These are phyloP conservation scores for Mollisia scopiformis DNA, from an alignment of 2,329 filamentous ascomycete genomes.

Conservation along the genomic window DNA sequence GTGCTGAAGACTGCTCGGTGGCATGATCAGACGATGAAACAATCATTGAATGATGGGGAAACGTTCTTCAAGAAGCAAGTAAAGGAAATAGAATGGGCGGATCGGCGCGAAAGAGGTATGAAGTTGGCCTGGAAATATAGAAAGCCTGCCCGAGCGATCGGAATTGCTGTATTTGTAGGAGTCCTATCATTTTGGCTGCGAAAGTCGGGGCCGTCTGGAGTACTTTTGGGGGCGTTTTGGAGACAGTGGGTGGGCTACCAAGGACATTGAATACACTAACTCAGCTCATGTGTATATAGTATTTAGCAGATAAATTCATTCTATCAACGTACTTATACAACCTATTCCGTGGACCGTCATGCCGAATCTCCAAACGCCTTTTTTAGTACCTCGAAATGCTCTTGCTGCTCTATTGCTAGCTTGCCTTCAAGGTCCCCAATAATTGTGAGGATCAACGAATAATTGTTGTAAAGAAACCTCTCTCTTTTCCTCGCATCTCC, in stretches of 20 bases:
- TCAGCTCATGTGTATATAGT: not conserved
- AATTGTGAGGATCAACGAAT: conserved; percentile 91
- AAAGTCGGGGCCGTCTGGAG: conserved; percentile 41
- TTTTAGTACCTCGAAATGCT: conserved; percentile 73
- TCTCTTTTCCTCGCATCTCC: conserved; percentile 80
- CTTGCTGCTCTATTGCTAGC: conserved; percentile 73
- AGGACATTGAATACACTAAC: conserved; percentile 15
- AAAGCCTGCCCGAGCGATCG: conserved; percentile 62
- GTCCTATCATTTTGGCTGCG: conserved; percentile 70
- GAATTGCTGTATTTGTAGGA: conserved; percentile 68
- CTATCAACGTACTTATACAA: conserved; percentile 9
- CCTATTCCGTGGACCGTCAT: conserved; percentile 1
- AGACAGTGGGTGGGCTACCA: conserved; percentile 26
- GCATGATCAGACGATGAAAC: conserved; percentile 49
- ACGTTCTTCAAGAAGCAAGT: conserved; percentile 72
- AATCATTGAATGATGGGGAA: conserved; percentile 69
- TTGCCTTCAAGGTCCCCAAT: conserved; percentile 78
- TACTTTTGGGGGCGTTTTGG: conserved; percentile 32
- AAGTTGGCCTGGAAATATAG: conserved; percentile 66
- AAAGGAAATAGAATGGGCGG: conserved; percentile 68
- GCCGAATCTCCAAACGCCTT: conserved; percentile 53
- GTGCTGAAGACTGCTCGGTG: conserved; percentile 81
- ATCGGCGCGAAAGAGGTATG: conserved; percentile 55
- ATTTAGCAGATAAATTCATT: not conserved
- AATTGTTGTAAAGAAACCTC: conserved; percentile 94